Evolutionary conservation across 2,329 filamentous ascomycete genomes (phyloP).

Genomic region (Parafenestella ontariensis): DNA sequence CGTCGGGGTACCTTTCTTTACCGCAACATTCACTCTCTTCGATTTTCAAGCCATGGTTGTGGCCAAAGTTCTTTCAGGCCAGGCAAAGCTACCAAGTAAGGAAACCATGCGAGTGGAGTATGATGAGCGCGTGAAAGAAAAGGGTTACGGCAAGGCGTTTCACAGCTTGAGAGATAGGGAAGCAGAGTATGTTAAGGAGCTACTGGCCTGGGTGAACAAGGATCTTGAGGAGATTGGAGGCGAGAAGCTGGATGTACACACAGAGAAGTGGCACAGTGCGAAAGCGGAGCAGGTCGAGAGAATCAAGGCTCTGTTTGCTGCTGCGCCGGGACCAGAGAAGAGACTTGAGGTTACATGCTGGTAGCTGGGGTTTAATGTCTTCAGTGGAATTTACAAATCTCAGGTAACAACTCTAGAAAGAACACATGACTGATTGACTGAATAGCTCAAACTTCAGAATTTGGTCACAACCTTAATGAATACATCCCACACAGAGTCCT

Average conservation of each 20-base stretch:
- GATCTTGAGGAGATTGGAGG: slow-evolving; percentile 28
- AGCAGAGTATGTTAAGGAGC: slow-evolving; percentile 49
- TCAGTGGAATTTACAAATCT: background rate
- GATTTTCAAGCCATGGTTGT: slow-evolving; percentile 72
- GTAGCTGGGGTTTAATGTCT: slow-evolving; percentile 1
- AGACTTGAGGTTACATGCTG: slow-evolving; percentile 14
- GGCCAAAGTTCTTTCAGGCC: slow-evolving; percentile 63
- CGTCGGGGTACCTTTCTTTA: slow-evolving; percentile 70
- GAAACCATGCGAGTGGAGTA: slow-evolving; percentile 55
- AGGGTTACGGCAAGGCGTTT: slow-evolving; percentile 53
- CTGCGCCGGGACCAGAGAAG: background rate
- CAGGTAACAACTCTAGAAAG: too few relatives aligned
- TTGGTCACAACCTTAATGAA: too few relatives aligned
- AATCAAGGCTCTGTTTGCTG: slow-evolving; percentile 39
- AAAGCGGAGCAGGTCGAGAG: slow-evolving; percentile 43
- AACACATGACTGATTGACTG: too few relatives aligned
- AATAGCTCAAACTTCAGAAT: too few relatives aligned
- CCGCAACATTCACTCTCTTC: slow-evolving; percentile 72
- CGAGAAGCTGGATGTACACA: slow-evolving; percentile 43
- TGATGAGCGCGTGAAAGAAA: slow-evolving; percentile 39
- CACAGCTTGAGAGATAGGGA: slow-evolving; percentile 54
- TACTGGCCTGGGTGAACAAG: slow-evolving; percentile 50
- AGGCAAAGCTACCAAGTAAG: slow-evolving; percentile 55
- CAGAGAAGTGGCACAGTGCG: slow-evolving; percentile 43
- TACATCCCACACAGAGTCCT: too few relatives aligned